Evolutionary conservation across 2,329 filamentous ascomycete species (phyloP).

Genomic region (Fusarium irregulare): DNA sequence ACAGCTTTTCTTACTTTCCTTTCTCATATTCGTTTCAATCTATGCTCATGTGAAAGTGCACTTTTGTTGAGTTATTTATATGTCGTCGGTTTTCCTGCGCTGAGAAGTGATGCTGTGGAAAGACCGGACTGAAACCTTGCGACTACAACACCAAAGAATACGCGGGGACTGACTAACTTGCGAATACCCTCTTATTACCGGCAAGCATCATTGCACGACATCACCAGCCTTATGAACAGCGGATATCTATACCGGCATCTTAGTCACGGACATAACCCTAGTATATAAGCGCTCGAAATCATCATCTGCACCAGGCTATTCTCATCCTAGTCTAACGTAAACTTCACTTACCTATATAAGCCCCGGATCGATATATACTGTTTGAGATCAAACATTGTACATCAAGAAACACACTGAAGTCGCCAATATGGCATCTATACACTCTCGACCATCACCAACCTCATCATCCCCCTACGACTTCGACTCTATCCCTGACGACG

Average conservation of each 20-base stretch:
- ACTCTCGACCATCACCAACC: constrained; percentile 55
- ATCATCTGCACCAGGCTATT: not conserved
- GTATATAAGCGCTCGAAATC: constrained; percentile 5
- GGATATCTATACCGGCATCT: not conserved
- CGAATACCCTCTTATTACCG: constrained; percentile 8
- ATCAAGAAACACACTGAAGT: not conserved
- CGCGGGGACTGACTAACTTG: constrained; percentile 1
- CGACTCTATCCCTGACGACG: constrained; percentile 56
- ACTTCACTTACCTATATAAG: not conserved
- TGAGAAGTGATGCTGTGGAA: not conserved
- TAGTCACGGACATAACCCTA: not conserved
- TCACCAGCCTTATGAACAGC: not conserved
- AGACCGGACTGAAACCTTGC: not conserved
- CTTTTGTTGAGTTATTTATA: constrained; percentile 20
- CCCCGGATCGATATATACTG: not conserved
- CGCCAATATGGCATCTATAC: constrained; percentile 50
- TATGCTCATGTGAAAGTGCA: not conserved
- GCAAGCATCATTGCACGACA: constrained; percentile 7
- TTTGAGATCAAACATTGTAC: not conserved
- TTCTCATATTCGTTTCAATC: not conserved
- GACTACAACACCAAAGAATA: not conserved
- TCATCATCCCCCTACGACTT: constrained; percentile 54
- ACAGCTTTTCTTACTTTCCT: constrained; percentile 19
- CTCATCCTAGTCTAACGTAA: not conserved
- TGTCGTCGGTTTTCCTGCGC: constrained; percentile 3